Evolutionary conservation across 805 yeast genomes (phyloP).

Genomic region (Hermanozyma aechmeae): DNA sequence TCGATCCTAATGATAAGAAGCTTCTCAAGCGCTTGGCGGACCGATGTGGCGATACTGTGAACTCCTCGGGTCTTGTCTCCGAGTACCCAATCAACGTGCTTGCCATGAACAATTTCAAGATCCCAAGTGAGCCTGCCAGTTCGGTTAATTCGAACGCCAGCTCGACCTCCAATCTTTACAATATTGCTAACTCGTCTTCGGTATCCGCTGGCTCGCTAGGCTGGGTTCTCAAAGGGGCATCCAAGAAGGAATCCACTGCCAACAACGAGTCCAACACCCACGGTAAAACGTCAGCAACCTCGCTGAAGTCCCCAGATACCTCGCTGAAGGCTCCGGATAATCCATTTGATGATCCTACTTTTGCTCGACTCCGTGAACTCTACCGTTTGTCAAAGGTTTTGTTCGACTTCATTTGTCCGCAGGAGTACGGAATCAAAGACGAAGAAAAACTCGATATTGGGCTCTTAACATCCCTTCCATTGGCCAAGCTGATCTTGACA

Average conservation of each 20-base stretch:
- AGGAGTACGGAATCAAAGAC: constrained; percentile 95
- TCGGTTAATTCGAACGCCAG: constrained; percentile 13
- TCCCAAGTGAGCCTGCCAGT: constrained; percentile 30
- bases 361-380: constrained; percentile 74
- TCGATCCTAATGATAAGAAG: constrained; percentile 36
- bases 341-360: constrained; percentile 71
- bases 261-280: constrained; percentile 9
- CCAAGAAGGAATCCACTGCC: constrained; percentile 10
- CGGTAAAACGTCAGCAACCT: constrained; percentile 8
- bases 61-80: constrained; percentile 50
- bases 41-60: constrained; percentile 32
- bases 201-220: constrained; percentile 60
- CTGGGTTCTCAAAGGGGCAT: constrained; percentile 52
- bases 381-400: constrained; percentile 85
- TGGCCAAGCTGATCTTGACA: constrained; percentile 75
- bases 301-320: constrained; percentile 4
- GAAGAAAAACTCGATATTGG: constrained; percentile 96
- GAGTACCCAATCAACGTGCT: constrained; percentile 66
- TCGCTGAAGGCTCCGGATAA: constrained; percentile 13
- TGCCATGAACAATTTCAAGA: constrained; percentile 69
- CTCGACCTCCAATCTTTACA: constrained; percentile 14
- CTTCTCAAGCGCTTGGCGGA: constrained; percentile 27
- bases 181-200: constrained; percentile 10
- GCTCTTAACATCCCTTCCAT: constrained; percentile 82
- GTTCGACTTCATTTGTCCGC: constrained; percentile 97